Conservation (phyloP, 129 eudicot genomes). For the Dittrichia graveolens region DNA sequence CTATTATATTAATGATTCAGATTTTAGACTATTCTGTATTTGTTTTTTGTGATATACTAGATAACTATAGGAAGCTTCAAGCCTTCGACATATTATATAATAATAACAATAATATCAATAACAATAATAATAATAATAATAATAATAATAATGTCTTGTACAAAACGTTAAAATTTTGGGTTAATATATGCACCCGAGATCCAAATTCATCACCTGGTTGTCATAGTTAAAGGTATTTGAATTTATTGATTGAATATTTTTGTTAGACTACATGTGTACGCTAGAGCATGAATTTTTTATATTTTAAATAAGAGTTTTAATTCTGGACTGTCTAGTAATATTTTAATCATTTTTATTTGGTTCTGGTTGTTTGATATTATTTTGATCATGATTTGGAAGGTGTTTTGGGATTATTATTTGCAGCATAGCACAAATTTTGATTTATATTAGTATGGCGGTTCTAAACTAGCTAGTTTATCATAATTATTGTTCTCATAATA, state of each 20-base stretch:
- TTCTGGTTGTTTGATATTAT: no score
- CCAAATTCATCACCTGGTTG: neutral
- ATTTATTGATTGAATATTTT: neutral
- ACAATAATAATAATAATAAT: no score
- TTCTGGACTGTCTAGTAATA: no score
- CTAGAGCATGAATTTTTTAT: no score
- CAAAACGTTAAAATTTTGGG: neutral
- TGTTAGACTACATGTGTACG: neutral
- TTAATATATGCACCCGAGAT: neutral
- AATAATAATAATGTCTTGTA: no score
- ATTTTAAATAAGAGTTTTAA: no score
- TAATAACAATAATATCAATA: no score
- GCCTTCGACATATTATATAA: neutral
- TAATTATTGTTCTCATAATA: conserved; percentile 13
- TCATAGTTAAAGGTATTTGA: conserved; percentile 11
- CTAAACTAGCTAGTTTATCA: neutral
- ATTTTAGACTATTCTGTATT: neutral
- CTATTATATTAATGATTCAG: neutral
- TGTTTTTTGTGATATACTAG: neutral
- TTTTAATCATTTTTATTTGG: no score
- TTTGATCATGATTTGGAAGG: no score
- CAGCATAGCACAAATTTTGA: neutral
- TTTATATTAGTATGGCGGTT: neutral
- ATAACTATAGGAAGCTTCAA: neutral
- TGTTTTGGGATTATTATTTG: no score